Conservation (phyloP, 768 basidiomycete species). For the Sarcomyxa edulis region DNA sequence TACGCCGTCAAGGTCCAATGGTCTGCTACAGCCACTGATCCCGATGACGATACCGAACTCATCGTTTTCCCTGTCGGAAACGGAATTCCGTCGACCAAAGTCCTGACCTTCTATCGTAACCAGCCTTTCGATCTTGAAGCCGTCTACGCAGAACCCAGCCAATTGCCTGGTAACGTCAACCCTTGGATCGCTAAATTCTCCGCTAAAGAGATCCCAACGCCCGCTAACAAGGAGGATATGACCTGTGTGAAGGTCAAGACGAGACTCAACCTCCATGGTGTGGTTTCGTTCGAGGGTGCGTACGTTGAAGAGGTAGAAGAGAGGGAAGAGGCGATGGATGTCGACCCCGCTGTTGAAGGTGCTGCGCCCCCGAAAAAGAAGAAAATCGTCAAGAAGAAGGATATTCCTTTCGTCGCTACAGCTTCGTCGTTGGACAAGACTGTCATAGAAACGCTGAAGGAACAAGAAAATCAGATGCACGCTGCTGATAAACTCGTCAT, state of each 20-base stretch:
- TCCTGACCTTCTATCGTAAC: slow-evolving; percentile 91
- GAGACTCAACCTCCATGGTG: slow-evolving; percentile 79
- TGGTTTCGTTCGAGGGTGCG: slow-evolving; percentile 80
- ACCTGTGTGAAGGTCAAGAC: slow-evolving; percentile 89
- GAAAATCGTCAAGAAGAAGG: slow-evolving; percentile 77
- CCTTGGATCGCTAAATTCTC: slow-evolving; percentile 82
- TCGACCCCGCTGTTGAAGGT: slow-evolving; percentile 24
- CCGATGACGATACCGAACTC: slow-evolving; percentile 88
- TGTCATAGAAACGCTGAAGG: slow-evolving; percentile 59
- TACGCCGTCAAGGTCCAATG: slow-evolving; percentile 92
- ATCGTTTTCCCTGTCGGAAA: slow-evolving; percentile 87
- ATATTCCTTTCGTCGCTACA: slow-evolving; percentile 67
- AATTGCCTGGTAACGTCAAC: slow-evolving; percentile 75
- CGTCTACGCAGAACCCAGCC: slow-evolving; percentile 65
- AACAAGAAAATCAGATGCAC: slow-evolving; percentile 87
- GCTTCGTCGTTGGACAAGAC: slow-evolving; percentile 61
- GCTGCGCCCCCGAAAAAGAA: slow-evolving; percentile 75
- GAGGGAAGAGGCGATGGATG: slow-evolving; percentile 48
- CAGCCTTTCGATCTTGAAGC: slow-evolving; percentile 87
- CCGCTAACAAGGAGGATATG: slow-evolving; percentile 59
- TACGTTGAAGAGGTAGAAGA: slow-evolving; percentile 84
- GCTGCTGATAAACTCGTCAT: slow-evolving; percentile 91
- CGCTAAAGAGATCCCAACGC: slow-evolving; percentile 73
- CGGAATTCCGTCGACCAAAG: slow-evolving; percentile 86
- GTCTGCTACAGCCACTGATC: slow-evolving; percentile 67